phyloP scores from a whole-genome alignment of 108 stramenopile species.

The Hondaea fermentalgiana region DNA sequence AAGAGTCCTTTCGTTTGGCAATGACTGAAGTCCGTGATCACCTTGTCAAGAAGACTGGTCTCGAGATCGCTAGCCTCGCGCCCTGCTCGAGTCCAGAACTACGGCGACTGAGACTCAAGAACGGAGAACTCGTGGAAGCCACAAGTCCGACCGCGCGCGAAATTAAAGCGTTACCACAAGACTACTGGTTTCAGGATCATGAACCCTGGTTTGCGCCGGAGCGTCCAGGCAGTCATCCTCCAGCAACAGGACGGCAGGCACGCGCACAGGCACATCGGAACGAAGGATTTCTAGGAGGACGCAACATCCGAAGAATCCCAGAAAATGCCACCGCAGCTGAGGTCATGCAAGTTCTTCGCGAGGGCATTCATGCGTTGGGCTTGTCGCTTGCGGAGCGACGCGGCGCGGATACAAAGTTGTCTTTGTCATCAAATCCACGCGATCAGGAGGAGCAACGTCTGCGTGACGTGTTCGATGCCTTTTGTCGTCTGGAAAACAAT shows the following conservation, averaged over 20 bases:
- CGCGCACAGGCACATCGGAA: too few species aligned
- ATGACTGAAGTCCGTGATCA: not conserved
- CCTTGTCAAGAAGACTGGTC: not conserved
- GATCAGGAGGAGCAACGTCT: not conserved
- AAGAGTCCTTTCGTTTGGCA: not conserved
- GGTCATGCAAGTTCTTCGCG: not conserved
- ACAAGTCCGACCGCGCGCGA: not conserved
- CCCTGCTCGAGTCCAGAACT: too few species aligned
- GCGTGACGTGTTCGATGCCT: not conserved
- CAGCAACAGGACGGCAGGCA: too few species aligned
- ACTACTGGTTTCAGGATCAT: not conserved
- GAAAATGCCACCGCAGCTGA: not conserved
- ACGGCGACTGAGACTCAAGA: not conserved
- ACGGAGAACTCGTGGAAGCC: not conserved
- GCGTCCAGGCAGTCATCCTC: too few species aligned
- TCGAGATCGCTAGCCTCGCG: not conserved
- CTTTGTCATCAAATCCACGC: not conserved
- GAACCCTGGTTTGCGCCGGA: not conserved
- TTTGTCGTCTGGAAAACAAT: not conserved
- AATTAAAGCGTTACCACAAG: not conserved
- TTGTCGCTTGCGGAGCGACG: not conserved
- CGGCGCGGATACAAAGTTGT: not conserved
- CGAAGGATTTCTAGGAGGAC: too few species aligned
- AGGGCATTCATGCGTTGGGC: not conserved
- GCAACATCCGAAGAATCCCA: not conserved